These are phyloP conservation scores for Talaromyces wortmannii DNA, from an alignment of 495 filamentous ascomycete species.

Conservation along the genomic window DNA sequence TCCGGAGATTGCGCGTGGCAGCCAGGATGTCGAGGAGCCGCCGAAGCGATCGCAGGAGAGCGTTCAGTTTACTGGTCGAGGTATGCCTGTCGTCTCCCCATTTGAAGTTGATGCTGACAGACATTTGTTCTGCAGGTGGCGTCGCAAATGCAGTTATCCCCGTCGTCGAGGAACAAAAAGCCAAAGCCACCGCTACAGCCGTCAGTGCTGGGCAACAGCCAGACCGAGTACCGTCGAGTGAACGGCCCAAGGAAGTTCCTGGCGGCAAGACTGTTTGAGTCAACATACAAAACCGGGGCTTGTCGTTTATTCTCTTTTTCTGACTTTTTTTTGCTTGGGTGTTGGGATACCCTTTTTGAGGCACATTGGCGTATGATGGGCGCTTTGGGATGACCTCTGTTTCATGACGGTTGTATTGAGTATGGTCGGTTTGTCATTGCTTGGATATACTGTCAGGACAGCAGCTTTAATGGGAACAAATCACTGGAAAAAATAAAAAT, in stretches of 20 bases:
- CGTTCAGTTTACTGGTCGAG: constrained; percentile 38
- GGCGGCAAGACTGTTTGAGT: neutral
- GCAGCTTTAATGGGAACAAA: neutral
- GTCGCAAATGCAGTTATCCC: constrained; percentile 39
- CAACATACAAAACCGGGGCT: neutral
- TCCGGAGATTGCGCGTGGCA: constrained; percentile 62
- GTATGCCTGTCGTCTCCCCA: constrained; percentile 13
- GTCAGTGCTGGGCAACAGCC: constrained; percentile 13
- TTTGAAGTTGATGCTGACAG: neutral
- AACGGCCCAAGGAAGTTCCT: constrained; percentile 27
- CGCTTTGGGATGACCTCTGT: neutral
- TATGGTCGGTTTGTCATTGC: neutral
- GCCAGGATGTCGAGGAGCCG: constrained; percentile 69
- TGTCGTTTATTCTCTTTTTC: neutral
- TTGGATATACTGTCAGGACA: neutral
- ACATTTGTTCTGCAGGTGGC: constrained; percentile 19
- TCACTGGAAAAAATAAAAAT: neutral
- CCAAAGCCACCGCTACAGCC: constrained; percentile 21
- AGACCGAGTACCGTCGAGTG: constrained; percentile 26
- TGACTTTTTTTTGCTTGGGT: neutral
- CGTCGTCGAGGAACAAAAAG: constrained; percentile 29
- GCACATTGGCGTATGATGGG: neutral
- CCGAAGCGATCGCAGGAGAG: constrained; percentile 39
- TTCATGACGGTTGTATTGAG: neutral
- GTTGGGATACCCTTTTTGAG: neutral